Evolutionary conservation across 495 filamentous ascomycete species (phyloP), one percentile per base, ranked within the genome.

Genomic region (Aspergillus indologenus): DNA sequence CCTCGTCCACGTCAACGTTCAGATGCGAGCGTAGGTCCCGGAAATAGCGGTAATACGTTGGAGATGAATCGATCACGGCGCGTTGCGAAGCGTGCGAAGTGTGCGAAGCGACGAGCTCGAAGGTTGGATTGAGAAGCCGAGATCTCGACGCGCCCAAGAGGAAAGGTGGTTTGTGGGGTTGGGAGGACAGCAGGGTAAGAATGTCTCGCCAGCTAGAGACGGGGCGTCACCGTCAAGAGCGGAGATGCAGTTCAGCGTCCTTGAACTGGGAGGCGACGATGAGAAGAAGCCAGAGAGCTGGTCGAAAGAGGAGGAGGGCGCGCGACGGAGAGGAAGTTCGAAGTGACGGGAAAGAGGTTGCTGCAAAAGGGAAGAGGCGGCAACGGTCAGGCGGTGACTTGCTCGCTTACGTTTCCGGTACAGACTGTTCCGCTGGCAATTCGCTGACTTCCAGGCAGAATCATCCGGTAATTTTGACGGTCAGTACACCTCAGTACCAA

Each of bases 281-380:
- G 60, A 60, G 53, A 61, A 44, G 43, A 48, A 54, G 45, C 23
- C 51, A 60, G 54, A 62, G 61, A 61, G 59, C 55, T 62, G 64
- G 67, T 62, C 68, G 64, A 56, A 60, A 62, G 64, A 55, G 59
- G 51, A 69, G 58, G 65, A 65, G 63, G 65, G 66, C 62, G 61
- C 61, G 62, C 58, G 48, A 53, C 63, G 64, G 60, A 48, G 51
- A 40, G 34, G 34, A 40, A 40, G 34, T 7, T 40, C 34, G 53
- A 55, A 54, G 53, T 40, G 45, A 61, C 58, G 55, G 58, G 53
- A 57, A 60, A 57, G 57, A 57, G 46, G 53, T 29, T 29, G 26
- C 26, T 55, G 53, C 54, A 31, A 51, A 51, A 40, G 58, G 47
- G 12, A 61, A 54, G 26, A 61, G 40, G 42, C 21, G 44, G 44